Conservation (phyloP, 495 filamentous ascomycete species). For the Bombardia bombarda region DNA sequence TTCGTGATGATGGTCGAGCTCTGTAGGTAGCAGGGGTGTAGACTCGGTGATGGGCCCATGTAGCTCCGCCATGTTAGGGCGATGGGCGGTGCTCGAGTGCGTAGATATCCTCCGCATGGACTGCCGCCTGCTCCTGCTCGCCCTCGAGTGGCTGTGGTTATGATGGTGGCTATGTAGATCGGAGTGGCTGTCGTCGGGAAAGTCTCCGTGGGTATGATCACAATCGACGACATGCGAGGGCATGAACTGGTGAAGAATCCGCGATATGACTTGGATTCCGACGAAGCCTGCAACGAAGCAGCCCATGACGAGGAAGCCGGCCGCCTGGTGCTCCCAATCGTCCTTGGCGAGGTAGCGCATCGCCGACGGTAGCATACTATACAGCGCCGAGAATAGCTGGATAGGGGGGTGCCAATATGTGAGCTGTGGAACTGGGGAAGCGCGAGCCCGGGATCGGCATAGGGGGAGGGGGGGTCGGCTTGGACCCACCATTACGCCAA, state of each 20-base stretch:
- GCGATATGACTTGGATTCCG: constrained; percentile 74
- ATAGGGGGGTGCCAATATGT: neutral
- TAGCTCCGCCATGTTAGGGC: constrained; percentile 14
- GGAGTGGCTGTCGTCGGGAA: constrained; percentile 25
- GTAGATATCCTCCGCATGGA: constrained; percentile 19
- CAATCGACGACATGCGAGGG: constrained; percentile 94
- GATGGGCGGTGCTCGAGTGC: constrained; percentile 12
- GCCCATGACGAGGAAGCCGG: constrained; percentile 64
- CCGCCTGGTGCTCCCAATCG: constrained; percentile 54
- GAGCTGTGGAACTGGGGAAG: neutral
- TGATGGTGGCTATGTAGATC: constrained; percentile 3
- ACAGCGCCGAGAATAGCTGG: constrained; percentile 87
- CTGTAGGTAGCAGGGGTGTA: constrained; percentile 19
- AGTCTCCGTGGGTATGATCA: constrained; percentile 67
- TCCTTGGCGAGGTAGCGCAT: constrained; percentile 64
- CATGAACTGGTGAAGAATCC: constrained; percentile 70
- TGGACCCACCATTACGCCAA: constrained; percentile 88
- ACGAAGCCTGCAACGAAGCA: constrained; percentile 78
- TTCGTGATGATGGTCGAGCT: constrained; percentile 1
- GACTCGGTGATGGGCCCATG: constrained; percentile 15
- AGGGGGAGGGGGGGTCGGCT: neutral
- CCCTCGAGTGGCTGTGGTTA: constrained; percentile 15
- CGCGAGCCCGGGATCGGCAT: neutral
- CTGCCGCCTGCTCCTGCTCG: constrained; percentile 8
- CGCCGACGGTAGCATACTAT: constrained; percentile 87